Base-by-base conservation (phyloP, 2,329 filamentous ascomycete species). In the Cadophora sp. region DNA sequence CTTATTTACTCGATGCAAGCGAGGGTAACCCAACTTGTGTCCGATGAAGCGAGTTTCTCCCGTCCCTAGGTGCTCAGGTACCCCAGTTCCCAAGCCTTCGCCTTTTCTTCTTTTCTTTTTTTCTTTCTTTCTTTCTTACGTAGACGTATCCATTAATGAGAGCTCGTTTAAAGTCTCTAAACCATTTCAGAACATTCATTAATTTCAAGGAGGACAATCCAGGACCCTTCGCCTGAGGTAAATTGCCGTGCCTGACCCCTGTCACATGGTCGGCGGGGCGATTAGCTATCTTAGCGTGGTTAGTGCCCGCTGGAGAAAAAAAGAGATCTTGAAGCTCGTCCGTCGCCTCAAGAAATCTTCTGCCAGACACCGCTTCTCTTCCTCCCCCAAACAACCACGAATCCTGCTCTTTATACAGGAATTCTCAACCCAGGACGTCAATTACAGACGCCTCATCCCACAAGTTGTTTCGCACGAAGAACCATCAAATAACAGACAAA, bases 271-370 rank as follows among this genome's bases (percentile, higher is more conserved):
- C 59, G 41, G 61, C 30, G 64, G 50, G 58, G 55, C 64, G 68
- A 70, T 69, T 69, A 73, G 71, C 68, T 70, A 72, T 72, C 67
- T 72, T 73, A 75, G 72, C 68, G 55, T 58, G 33, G n/a, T 56
- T 56, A 56, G 53, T 56, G 65, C 60, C 59, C 27, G 22, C 30
- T 47, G 58, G 41, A 55, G 64, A 71, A 71, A 72, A 73, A 76
- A 73, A 73, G 71, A 66, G 72, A 67, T 68, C 62, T 68, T 68
- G 62, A 69, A 70, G 59, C 59, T 66, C 51, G 47, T 51, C 59
- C 62, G n/a, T 64, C 65, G 66, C 53, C 50, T 70, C 66, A 48
- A 69, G 27, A 68, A 64, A 59, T 30, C 30, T 58, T 64, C 45
- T 55, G 47, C n/a, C 58, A 63, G 56, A 70, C 68, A 70, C 66